Evolutionary conservation across 2,329 filamentous ascomycete species (phyloP).

Genomic region (Alternaria rosae): DNA sequence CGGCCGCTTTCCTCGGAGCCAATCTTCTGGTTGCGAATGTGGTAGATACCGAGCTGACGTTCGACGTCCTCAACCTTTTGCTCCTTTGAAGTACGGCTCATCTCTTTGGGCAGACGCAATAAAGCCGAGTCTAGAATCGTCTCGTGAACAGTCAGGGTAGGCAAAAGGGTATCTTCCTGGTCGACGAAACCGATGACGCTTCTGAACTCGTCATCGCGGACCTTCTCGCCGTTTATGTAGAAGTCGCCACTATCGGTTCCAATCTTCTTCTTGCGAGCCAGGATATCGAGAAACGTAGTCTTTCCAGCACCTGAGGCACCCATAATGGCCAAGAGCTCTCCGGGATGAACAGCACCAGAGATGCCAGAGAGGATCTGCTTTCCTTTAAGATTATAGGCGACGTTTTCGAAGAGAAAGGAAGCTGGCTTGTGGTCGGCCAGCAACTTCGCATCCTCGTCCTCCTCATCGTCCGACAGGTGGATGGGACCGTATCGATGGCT

Average conservation of each 20-base stretch:
- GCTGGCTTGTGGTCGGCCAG: slow-evolving; percentile 93
- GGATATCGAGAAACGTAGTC: slow-evolving; percentile 94
- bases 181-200: slow-evolving; percentile 96
- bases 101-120: slow-evolving; percentile 88
- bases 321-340: slow-evolving; percentile 98
- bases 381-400: slow-evolving; percentile 85
- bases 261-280: slow-evolving; percentile 96
- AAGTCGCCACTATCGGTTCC: slow-evolving; percentile 81
- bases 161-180: slow-evolving; percentile 96
- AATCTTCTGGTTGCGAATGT: slow-evolving; percentile 93
- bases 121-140: slow-evolving; percentile 95
- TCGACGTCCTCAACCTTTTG: slow-evolving; percentile 92
- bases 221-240: slow-evolving; percentile 91
- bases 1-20: slow-evolving; percentile 95
- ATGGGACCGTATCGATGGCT: slow-evolving; percentile 72
- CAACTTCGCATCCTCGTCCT: slow-evolving; percentile 81
- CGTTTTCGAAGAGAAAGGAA: slow-evolving; percentile 84
- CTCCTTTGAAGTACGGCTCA: slow-evolving; percentile 87
- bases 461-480: slow-evolving; percentile 81
- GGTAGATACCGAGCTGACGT: slow-evolving; percentile 90
- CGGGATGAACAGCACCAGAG: slow-evolving; percentile 86
- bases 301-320: slow-evolving; percentile 97
- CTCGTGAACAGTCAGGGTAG: slow-evolving; percentile 95
- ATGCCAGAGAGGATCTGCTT: slow-evolving; percentile 84
- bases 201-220: slow-evolving; percentile 83